Conservation (phyloP, 768 basidiomycete species). For the Mycena leptocephala region DNA sequence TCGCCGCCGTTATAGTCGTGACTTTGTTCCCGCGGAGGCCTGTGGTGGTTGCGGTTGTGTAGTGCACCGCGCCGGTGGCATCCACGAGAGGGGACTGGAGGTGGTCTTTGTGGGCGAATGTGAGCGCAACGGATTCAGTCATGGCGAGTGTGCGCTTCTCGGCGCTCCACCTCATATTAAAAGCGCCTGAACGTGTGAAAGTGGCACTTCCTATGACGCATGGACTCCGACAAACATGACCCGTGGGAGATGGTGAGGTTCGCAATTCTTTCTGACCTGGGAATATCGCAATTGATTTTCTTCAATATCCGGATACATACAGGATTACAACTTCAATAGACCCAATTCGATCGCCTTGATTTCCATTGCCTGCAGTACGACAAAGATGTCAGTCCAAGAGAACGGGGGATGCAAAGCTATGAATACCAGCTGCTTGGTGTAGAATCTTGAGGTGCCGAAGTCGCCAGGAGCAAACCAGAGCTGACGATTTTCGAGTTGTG, state of each 20-base stretch:
- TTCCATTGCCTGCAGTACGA: not conserved
- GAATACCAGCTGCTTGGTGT: slow-evolving; percentile 18
- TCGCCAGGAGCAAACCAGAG: slow-evolving; percentile 12
- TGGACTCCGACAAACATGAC: no score
- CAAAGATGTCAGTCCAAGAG: not conserved
- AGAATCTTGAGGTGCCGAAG: slow-evolving; percentile 12
- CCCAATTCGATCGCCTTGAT: slow-evolving; percentile 20
- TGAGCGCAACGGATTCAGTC: not conserved
- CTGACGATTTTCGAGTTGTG: not conserved
- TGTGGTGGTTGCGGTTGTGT: not conserved
- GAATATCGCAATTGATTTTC: no score
- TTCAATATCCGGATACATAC: no score
- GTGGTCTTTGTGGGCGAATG: not conserved
- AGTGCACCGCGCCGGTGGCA: not conserved
- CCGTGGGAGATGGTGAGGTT: no score
- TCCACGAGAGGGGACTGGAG: not conserved
- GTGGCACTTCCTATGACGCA: no score
- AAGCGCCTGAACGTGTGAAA: no score
- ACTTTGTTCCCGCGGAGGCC: not conserved
- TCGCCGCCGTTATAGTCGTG: not conserved
- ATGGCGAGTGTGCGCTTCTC: no score
- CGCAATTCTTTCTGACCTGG: no score
- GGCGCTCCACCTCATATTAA: no score
- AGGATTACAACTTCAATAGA: no score
- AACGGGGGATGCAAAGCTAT: not conserved